A percentile compares a stretch with the other conserved stretches of the same genome.
Conservation (phyloP, 2,329 filamentous ascomycete species). For the Beauveria sp. region DNA sequence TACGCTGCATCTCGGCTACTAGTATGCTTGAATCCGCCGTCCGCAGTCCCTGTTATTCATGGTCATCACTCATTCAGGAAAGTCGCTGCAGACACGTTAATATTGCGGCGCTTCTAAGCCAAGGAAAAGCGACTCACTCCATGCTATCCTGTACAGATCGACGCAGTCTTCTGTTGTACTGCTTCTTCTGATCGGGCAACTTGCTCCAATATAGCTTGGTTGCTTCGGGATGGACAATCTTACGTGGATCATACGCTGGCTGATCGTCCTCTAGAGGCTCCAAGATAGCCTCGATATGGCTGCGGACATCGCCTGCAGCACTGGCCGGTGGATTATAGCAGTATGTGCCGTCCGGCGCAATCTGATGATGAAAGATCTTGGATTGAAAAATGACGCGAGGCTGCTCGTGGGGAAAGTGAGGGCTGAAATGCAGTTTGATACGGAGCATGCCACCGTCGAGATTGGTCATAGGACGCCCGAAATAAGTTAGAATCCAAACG, state of each 20-base stretch:
- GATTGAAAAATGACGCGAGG: conserved; percentile 78
- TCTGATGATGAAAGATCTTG: conserved; percentile 78
- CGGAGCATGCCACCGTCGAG: conserved; percentile 86
- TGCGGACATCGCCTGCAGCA: conserved; percentile 66
- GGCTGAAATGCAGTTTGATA: conserved; percentile 72
- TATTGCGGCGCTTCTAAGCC: neutral
- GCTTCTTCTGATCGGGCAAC: conserved; percentile 63
- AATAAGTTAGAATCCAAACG: conserved; percentile 80
- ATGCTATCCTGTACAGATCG: conserved; percentile 65
- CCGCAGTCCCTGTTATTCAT: neutral
- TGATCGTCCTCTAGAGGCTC: conserved; percentile 77
- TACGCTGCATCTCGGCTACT: neutral
- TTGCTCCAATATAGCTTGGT: conserved; percentile 81
- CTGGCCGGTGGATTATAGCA: conserved; percentile 65
- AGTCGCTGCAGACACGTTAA: conserved; percentile 22
- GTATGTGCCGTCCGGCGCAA: conserved; percentile 70
- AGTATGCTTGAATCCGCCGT: neutral
- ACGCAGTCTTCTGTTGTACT: conserved; percentile 74
- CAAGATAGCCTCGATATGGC: conserved; percentile 80
- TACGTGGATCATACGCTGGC: conserved; percentile 83
- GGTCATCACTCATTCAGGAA: conserved; percentile 21
- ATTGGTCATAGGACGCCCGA: conserved; percentile 87
- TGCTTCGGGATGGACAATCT: conserved; percentile 78
- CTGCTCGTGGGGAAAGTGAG: conserved; percentile 80
- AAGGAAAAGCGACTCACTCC: conserved; percentile 39